These are phyloP conservation scores for Medakamo hakoo DNA, from an alignment of 139 green algal genomes.

Conservation along the genomic window DNA sequence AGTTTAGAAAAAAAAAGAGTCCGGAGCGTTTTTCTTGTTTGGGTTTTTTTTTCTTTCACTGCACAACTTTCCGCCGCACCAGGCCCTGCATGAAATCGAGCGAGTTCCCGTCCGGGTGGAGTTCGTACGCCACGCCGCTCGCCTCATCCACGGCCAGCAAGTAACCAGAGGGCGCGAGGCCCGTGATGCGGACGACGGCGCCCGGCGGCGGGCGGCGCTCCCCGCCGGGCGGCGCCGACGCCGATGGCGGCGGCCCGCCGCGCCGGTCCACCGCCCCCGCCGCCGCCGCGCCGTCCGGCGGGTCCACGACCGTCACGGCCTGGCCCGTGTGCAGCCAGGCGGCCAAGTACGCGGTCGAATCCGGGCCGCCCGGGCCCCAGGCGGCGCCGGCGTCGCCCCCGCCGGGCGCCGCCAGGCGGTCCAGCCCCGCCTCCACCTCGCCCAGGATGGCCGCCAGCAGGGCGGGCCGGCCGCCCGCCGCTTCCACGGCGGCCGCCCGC, in stretches of 20 bases:
- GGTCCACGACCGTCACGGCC: not conserved
- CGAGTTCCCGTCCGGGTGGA: not conserved
- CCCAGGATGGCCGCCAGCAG: too few relatives aligned
- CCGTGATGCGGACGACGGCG: not conserved
- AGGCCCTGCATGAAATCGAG: not conserved
- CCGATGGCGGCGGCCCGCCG: too few relatives aligned
- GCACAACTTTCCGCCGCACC: not conserved
- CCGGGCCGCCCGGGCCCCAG: too few relatives aligned
- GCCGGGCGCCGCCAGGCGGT: too few relatives aligned
- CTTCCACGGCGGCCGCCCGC: too few relatives aligned
- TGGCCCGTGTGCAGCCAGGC: not conserved
- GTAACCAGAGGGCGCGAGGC: not conserved
- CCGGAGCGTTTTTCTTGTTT: not conserved
- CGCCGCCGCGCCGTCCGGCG: too few relatives aligned
- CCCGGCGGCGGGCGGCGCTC: too few relatives aligned
- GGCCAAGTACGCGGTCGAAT: not conserved
- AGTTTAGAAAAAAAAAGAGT: too few relatives aligned
- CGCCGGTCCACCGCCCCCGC: not conserved
- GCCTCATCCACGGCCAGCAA: not conserved
- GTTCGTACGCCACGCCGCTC: not conserved
- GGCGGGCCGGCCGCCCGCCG: too few relatives aligned
- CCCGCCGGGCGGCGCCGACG: too few relatives aligned
- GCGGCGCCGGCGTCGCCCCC: too few relatives aligned
- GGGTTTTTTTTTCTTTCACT: not conserved
- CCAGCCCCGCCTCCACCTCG: too few relatives aligned